Evolutionary conservation across 1,284 basidiomycete genomes (phyloP).

Genomic region (Afroboletus lepidellus): DNA sequence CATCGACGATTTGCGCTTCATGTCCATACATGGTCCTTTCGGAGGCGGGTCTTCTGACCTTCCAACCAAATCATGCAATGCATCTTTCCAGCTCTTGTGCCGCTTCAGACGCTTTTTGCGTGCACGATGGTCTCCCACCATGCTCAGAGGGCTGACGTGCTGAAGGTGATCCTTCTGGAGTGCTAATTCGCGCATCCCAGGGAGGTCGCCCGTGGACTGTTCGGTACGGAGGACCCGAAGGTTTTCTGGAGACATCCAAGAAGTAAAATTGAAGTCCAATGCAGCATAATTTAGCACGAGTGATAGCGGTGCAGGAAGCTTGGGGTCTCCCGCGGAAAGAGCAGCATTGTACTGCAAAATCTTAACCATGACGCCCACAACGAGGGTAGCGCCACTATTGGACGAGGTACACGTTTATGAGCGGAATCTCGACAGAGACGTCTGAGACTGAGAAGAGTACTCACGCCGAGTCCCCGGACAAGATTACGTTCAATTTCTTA

Average conservation of each 20-base stretch:
- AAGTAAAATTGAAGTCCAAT: constrained; percentile 95
- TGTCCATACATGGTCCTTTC: constrained; percentile 13
- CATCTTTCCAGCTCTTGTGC: constrained; percentile 58
- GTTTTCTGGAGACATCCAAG: constrained; percentile 94
- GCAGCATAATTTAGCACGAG: constrained; percentile 81
- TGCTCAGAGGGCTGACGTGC: constrained; percentile 83
- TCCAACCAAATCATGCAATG: constrained; percentile 45
- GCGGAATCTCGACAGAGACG: background rate
- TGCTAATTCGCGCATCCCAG: constrained; percentile 59
- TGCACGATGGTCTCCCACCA: constrained; percentile 69
- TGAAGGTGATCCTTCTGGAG: constrained; percentile 87
- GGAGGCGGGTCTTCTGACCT: constrained; percentile 21
- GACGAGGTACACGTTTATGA: constrained; percentile 16
- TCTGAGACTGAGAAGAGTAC: constrained; percentile 29
- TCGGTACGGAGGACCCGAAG: constrained; percentile 80
- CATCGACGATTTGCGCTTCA: constrained; percentile 33
- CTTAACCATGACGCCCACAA: constrained; percentile 79
- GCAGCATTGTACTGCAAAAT: constrained; percentile 68
- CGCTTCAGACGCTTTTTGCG: constrained; percentile 46
- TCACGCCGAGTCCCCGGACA: constrained; percentile 92
- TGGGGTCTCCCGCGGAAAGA: constrained; percentile 33
- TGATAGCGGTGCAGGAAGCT: constrained; percentile 65
- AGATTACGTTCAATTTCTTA: constrained; percentile 67
- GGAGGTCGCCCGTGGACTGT: constrained; percentile 73
- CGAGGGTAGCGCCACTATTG: constrained; percentile 80